Conservation (phyloP, 495 filamentous ascomycete genomes). For the Aspergillus avenaceus region DNA sequence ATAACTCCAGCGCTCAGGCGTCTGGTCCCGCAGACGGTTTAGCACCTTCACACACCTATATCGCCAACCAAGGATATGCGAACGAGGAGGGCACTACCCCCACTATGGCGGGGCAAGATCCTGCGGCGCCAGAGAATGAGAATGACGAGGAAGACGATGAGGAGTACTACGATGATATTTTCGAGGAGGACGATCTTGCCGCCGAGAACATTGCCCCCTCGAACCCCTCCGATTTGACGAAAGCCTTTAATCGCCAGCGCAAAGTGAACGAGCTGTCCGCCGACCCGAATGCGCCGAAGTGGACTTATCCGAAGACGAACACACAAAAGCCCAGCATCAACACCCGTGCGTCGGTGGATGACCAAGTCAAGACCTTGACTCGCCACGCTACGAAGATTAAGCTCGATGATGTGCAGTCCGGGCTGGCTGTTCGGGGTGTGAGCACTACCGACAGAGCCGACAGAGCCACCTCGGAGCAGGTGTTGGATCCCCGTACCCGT, state of each 20-base stretch:
- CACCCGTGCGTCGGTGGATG: slow-evolving; percentile 71
- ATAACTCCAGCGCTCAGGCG: slow-evolving; percentile 17
- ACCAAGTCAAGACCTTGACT: slow-evolving; percentile 78
- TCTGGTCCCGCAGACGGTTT: slow-evolving; percentile 42
- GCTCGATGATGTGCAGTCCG: slow-evolving; percentile 62
- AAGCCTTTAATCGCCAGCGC: slow-evolving; percentile 86
- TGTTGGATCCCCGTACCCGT: slow-evolving; percentile 86
- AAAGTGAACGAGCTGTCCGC: slow-evolving; percentile 53
- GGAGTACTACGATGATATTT: slow-evolving; percentile 55
- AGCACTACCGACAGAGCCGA: slow-evolving; percentile 73
- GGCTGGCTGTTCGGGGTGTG: slow-evolving; percentile 46
- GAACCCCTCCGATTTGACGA: slow-evolving; percentile 69
- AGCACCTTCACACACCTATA: slow-evolving; percentile 47
- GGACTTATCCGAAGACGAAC: slow-evolving; percentile 69
- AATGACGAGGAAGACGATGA: slow-evolving; percentile 46
- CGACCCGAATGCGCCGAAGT: slow-evolving; percentile 52
- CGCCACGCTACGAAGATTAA: slow-evolving; percentile 87
- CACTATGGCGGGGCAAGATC: slow-evolving; percentile 35
- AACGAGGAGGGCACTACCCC: slow-evolving; percentile 27
- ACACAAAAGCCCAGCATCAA: slow-evolving; percentile 81
- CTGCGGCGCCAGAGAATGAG: slow-evolving; percentile 25
- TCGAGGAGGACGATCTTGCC: slow-evolving; percentile 49
- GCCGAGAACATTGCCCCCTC: slow-evolving; percentile 55
- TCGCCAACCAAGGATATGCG: slow-evolving; percentile 53
- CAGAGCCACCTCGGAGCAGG: slow-evolving; percentile 88